Evolutionary conservation across 768 basidiomycete genomes (phyloP).

Genomic region (Ephemerocybe angulata): DNA sequence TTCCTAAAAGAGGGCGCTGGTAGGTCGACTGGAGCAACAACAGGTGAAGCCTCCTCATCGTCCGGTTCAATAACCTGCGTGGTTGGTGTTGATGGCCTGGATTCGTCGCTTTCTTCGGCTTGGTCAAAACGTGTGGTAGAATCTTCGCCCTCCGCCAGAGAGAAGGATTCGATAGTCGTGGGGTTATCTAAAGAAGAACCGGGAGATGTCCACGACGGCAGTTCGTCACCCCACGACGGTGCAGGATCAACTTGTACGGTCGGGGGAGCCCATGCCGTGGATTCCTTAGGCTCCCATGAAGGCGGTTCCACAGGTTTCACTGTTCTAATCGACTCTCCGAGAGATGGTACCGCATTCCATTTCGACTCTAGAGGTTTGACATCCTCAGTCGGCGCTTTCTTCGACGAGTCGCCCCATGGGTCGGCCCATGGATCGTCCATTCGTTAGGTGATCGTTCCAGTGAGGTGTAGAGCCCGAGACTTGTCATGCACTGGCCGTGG

Average conservation of each 20-base stretch:
- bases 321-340: slow-evolving; percentile 1
- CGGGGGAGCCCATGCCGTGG: neutral
- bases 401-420: slow-evolving; percentile 51
- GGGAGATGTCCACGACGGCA: neutral
- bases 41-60: neutral
- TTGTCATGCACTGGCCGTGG: slow-evolving; percentile 1
- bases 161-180: too few species aligned
- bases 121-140: neutral
- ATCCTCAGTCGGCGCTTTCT: neutral
- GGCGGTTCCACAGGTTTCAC: slow-evolving; percentile 2
- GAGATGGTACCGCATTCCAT: slow-evolving; percentile 3
- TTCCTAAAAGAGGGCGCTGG: neutral
- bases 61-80: neutral
- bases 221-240: neutral
- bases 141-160: too few species aligned
- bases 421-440: slow-evolving; percentile 82
- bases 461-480: neutral
- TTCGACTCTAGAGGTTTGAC: neutral
- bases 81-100: neutral
- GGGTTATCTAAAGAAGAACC: neutral
- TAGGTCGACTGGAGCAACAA: neutral
- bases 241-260: neutral
- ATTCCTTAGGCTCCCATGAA: slow-evolving; percentile 9
- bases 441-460: neutral
- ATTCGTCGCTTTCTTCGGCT: neutral